phyloP scores from a whole-genome alignment of 2,329 filamentous ascomycete species.

The Fusarium praegraminearum region DNA sequence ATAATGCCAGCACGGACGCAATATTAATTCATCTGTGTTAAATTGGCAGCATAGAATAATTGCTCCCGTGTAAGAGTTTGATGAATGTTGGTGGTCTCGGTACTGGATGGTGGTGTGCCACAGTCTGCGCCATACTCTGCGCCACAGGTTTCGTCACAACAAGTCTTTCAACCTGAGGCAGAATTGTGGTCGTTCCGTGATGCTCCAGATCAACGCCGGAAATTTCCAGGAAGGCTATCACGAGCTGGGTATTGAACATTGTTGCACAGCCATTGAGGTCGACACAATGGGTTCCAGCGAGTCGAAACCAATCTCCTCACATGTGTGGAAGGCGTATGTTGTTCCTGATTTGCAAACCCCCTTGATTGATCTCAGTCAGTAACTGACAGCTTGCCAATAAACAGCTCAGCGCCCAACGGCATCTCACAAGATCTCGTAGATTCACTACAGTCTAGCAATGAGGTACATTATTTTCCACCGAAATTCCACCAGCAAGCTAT shows the following conservation, averaged over 20 bases:
- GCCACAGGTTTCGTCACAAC: not conserved
- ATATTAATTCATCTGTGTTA: conserved; percentile 9
- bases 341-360: not conserved
- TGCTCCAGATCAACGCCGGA: conserved; percentile 52
- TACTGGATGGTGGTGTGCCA: conserved; percentile 23
- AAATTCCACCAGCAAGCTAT: not conserved
- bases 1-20: conserved; percentile 13
- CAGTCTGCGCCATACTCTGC: not conserved
- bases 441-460: conserved; percentile 83
- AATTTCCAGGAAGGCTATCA: conserved; percentile 52
- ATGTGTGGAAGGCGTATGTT: conserved; percentile 69
- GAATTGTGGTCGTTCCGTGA: conserved; percentile 47
- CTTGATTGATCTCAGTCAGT: conserved; percentile 1
- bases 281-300: conserved; percentile 68
- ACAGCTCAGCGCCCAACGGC: conserved; percentile 61
- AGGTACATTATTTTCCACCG: conserved; percentile 68
- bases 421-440: conserved; percentile 86
- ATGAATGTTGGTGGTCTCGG: not conserved
- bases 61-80: conserved; percentile 3
- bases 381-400: conserved; percentile 47
- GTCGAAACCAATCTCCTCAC: conserved; percentile 63
- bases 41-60: not conserved
- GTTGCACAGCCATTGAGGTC: conserved; percentile 53
- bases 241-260: conserved; percentile 47
- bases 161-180: conserved; percentile 50